These are phyloP conservation scores for Pseudotsuga menziesii DNA, from an alignment of 75 land plant genomes.

Conservation along the genomic window DNA sequence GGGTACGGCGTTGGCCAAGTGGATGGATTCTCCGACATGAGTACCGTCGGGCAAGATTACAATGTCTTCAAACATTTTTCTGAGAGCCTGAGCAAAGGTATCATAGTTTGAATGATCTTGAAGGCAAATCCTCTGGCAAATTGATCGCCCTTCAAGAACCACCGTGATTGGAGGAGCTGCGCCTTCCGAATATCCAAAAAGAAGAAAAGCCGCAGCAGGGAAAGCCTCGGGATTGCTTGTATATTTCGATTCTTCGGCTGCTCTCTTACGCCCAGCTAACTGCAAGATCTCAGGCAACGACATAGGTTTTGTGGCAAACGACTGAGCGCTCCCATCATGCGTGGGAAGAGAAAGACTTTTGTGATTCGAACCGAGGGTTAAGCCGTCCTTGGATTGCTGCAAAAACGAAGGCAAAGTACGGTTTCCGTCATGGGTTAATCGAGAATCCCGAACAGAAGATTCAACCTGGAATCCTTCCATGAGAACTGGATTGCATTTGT, in stretches of 20 bases:
- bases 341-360: too few relatives aligned
- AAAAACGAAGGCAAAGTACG: background rate
- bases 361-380: too few relatives aligned
- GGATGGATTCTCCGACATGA: background rate
- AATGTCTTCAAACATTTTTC: conserved; percentile 44
- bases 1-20: conserved; percentile 57
- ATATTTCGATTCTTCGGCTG: background rate
- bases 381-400: conserved; percentile 8
- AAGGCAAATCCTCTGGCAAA: conserved; percentile 55
- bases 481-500: background rate
- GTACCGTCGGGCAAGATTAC: background rate
- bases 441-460: background rate
- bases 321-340: too few relatives aligned
- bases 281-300: conserved; percentile 5
- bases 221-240: background rate
- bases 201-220: background rate
- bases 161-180: conserved; percentile 53
- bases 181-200: background rate
- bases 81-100: conserved; percentile 46
- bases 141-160: conserved; percentile 71
- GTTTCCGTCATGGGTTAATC: background rate
- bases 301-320: too few relatives aligned
- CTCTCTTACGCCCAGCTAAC: background rate
- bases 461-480: background rate
- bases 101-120: conserved; percentile 46